Conservation (phyloP, 768 basidiomycete species). For the Krasilnikovozyma curviuscula region DNA sequence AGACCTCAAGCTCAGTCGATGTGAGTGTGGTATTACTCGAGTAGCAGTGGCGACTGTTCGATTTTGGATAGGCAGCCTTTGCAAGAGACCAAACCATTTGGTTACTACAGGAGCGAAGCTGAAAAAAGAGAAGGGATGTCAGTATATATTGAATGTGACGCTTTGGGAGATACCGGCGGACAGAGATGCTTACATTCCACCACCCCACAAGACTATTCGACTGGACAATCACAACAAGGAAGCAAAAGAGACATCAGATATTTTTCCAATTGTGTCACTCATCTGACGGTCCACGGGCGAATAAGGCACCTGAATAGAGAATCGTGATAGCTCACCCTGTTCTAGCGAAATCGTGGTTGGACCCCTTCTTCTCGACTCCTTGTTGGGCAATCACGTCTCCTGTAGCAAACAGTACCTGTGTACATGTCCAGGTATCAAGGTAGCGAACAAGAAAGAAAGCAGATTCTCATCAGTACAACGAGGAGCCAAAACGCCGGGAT, state of each 20-base stretch:
- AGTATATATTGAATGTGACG: not conserved
- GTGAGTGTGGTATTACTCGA: not conserved
- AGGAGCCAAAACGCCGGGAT: not conserved
- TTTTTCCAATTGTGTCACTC: not conserved
- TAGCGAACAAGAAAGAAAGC: not conserved
- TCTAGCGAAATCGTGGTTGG: constrained; percentile 4
- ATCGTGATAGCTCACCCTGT: not conserved
- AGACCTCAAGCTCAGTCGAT: not conserved
- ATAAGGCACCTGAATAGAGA: not conserved
- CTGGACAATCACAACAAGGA: not conserved
- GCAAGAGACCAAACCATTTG: not conserved
- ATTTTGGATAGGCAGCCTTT: constrained; percentile 1
- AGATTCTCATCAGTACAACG: not conserved
- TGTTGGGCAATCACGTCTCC: constrained; percentile 12
- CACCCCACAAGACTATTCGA: constrained; percentile 12
- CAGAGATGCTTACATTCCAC: not conserved
- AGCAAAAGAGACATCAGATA: not conserved
- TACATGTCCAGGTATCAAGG: not conserved
- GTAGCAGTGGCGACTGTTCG: constrained; percentile 1
- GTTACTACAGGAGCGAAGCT: constrained; percentile 6
- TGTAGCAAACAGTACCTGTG: constrained; percentile 10
- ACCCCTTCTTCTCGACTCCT: constrained; percentile 11
- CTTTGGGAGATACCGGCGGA: not conserved
- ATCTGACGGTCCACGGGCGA: no score
- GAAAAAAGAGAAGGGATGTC: not conserved